Evolutionary conservation across 2,329 filamentous ascomycete genomes (phyloP).

Genomic region (Blastomyces parvus): DNA sequence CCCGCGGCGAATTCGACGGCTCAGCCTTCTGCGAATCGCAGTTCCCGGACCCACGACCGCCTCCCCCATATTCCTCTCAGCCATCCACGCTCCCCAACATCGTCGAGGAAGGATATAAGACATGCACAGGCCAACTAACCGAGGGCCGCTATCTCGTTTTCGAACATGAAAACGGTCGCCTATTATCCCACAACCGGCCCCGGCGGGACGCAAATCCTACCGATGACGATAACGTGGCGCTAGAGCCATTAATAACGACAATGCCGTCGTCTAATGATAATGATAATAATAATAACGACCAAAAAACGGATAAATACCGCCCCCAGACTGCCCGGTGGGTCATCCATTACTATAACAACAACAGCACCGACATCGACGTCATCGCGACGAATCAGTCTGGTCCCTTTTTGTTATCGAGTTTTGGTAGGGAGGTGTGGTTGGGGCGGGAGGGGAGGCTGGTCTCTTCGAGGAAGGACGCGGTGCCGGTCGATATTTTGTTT

Average conservation of each 20-base stretch:
- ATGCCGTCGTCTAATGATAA: neutral
- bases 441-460: conserved; percentile 8
- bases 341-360: conserved; percentile 16
- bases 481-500: conserved; percentile 14
- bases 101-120: conserved; percentile 47
- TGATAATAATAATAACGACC: neutral
- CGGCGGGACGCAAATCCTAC: neutral
- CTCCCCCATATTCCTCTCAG: conserved; percentile 42
- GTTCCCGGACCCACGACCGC: conserved; percentile 31
- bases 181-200: conserved; percentile 6
- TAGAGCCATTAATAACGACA: neutral
- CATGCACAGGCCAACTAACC: conserved; percentile 43
- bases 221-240: neutral
- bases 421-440: conserved; percentile 12
- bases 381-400: conserved; percentile 13
- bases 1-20: conserved; percentile 39
- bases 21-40: conserved; percentile 37
- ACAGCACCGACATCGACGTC: conserved; percentile 11
- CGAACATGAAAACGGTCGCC: conserved; percentile 6
- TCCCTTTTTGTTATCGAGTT: conserved; percentile 14
- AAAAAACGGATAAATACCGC: conserved; percentile 4
- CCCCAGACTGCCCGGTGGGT: conserved; percentile 10
- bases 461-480: conserved; percentile 7
- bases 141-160: conserved; percentile 48
- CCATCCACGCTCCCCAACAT: conserved; percentile 28